Evolutionary conservation across 1,284 basidiomycete genomes (phyloP).

Genomic region (Naganishia sp.): DNA sequence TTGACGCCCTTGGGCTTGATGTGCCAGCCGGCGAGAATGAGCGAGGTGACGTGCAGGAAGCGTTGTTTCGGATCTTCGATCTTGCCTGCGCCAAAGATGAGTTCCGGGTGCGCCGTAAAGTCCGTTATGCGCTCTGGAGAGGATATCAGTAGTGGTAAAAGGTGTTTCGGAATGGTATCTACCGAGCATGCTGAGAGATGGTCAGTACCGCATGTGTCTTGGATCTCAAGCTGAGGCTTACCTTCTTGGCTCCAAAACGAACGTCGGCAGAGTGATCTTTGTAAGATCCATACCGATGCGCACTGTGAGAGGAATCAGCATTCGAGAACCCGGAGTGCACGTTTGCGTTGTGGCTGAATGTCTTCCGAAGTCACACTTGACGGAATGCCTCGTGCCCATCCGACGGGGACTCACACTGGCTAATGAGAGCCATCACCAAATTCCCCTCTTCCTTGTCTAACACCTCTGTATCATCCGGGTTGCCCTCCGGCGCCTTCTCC

Average conservation of each 20-base stretch:
- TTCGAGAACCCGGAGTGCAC: not conserved
- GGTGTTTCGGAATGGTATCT: not conserved
- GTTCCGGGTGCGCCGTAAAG: constrained; percentile 98
- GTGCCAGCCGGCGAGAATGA: constrained; percentile 75
- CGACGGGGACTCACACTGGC: constrained; percentile 48
- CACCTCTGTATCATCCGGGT: constrained; percentile 49
- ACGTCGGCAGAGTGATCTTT: constrained; percentile 90
- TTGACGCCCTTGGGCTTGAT: constrained; percentile 99
- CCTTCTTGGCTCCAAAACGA: constrained; percentile 82
- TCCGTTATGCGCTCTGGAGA: constrained; percentile 97
- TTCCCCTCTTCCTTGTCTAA: constrained; percentile 56
- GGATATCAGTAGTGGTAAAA: constrained; percentile 52
- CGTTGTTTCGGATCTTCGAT: constrained; percentile 78
- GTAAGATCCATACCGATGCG: constrained; percentile 83
- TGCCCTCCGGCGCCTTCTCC: constrained; percentile 40
- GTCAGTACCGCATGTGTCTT: not conserved
- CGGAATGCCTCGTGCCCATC: not conserved
- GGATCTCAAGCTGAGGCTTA: constrained; percentile 30
- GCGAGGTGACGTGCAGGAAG: constrained; percentile 81
- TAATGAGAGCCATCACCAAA: constrained; percentile 50
- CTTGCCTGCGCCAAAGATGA: constrained; percentile 64
- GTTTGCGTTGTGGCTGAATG: not conserved
- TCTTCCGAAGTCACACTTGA: not conserved
- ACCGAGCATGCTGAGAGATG: constrained; percentile 16
- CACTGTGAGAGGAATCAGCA: not conserved